phyloP scores from a whole-genome alignment of 305 asterid species.

The Fraxinus xanthoxyloides region DNA sequence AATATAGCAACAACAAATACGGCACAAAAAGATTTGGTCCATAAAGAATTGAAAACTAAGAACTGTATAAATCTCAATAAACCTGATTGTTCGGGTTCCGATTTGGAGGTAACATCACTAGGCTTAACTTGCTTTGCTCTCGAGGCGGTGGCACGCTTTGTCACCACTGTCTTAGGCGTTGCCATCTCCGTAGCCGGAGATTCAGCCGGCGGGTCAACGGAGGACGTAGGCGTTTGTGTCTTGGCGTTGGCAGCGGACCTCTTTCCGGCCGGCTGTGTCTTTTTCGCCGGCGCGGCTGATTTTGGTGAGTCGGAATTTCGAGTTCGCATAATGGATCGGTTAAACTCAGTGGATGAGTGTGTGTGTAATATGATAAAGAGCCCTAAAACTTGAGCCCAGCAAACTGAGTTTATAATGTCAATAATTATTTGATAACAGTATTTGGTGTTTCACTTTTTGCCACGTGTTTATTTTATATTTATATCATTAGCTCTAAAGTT shows the following conservation, averaged over 20 bases:
- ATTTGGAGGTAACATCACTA: slow-evolving; percentile 6
- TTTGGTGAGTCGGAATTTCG: slow-evolving; percentile 25
- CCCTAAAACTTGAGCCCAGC: neutral
- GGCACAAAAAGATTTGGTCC: neutral
- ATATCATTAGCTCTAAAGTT: no score
- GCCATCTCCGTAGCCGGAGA: slow-evolving; percentile 7
- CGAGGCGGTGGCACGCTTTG: slow-evolving; percentile 22
- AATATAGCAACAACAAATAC: neutral
- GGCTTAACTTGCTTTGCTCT: slow-evolving; percentile 10
- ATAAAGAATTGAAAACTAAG: neutral
- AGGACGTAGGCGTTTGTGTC: slow-evolving; percentile 23
- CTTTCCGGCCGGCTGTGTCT: slow-evolving; percentile 24
- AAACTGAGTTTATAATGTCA: neutral
- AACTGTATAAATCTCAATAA: neutral
- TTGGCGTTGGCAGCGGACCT: slow-evolving; percentile 29
- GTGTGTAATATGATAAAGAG: neutral
- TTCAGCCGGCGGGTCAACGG: slow-evolving; percentile 14
- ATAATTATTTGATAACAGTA: neutral
- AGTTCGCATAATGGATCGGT: slow-evolving; percentile 32
- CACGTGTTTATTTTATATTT: neutral
- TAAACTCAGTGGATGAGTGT: neutral
- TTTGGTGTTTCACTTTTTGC: neutral
- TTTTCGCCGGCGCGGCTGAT: slow-evolving; percentile 23
- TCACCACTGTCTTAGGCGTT: slow-evolving; percentile 13
- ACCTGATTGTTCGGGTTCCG: slow-evolving; percentile 27